Evolutionary conservation across 495 filamentous ascomycete species (phyloP).

Genomic region (Poronia punctata): DNA sequence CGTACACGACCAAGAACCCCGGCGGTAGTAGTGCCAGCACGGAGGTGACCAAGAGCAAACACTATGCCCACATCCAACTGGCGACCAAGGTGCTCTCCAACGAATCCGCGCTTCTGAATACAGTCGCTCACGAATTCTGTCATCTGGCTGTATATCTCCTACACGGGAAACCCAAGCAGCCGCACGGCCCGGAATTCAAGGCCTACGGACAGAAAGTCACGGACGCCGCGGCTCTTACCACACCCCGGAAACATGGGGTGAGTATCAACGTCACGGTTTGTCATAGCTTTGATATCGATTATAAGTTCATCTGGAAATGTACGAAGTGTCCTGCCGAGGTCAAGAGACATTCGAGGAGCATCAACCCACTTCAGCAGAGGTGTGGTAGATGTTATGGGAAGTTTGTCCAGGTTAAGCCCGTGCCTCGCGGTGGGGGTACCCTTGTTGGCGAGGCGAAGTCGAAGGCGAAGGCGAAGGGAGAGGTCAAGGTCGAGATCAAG

Average conservation of each 20-base stretch:
- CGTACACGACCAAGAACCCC: constrained; percentile 11
- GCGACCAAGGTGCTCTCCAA: constrained; percentile 78
- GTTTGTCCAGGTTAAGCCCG: constrained; percentile 73
- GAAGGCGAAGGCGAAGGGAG: neutral
- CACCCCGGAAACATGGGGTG: constrained; percentile 16
- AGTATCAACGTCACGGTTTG: constrained; percentile 72
- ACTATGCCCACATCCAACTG: constrained; percentile 78
- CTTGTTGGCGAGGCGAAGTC: neutral
- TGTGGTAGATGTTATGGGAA: constrained; percentile 65
- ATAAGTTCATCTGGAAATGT: constrained; percentile 85
- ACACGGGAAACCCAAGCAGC: constrained; percentile 54
- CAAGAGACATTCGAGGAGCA: constrained; percentile 75
- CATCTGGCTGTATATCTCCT: constrained; percentile 88
- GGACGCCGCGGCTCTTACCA: constrained; percentile 5
- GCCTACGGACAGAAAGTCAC: constrained; percentile 45
- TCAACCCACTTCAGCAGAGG: constrained; percentile 55
- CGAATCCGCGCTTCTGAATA: constrained; percentile 72
- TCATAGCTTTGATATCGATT: constrained; percentile 80
- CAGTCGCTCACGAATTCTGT: constrained; percentile 90
- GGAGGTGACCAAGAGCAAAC: constrained; percentile 29
- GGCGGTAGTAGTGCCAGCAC: constrained; percentile 6
- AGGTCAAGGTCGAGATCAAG: neutral
- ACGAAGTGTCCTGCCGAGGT: constrained; percentile 57
- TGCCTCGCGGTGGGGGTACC: constrained; percentile 47
- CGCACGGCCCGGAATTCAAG: constrained; percentile 83